Base-by-base conservation (phyloP, 257 asterid species). In the Petunia axillaris region DNA sequence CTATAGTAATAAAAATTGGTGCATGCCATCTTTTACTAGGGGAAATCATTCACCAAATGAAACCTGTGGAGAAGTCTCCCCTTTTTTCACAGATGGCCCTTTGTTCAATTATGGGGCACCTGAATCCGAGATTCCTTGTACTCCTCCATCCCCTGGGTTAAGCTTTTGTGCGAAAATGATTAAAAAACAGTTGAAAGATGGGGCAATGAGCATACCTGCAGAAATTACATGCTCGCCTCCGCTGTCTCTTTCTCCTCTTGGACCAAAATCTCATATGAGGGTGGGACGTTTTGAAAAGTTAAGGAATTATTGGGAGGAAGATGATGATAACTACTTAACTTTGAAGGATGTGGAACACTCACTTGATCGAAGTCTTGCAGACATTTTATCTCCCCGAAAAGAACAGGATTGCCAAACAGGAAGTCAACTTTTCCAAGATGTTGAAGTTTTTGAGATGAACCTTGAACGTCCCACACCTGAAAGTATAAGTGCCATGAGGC, bases 211-310 rank as follows among this genome's bases (percentile, higher is more conserved):
- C 78, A 68, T 86, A 59, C 78, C 83, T 37, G 83, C 59, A 68
- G 89, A 85, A 65, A 62, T 63, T 53, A 74, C 76, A 46, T 62
- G 83, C 82, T 87, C 95, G 5, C 81, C 97, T 2, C 89, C 92
- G 6, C 75, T 86, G 25, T 89, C 93, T 75, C 83, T 86, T 37
- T 94, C 98, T 83, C 98, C 98, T 80, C 98, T 94, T 50, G 98
- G 98, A 25, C 95, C 97, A 37, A 91, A 90, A 63, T 85, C 80
- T 79, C 85, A 83, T 79, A 85, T 89, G 78, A 86, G 90, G 82
- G 75, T 76, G 81, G 81, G 86, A 80, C 81, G 64, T 55, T 74
- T 79, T 39, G 86, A 65, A 82, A 80, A 52, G 71, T 83, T 76
- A 57, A 63, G 82, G 77, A 85, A 83, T 83, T 64, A 71, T 36